Base-by-base conservation (phyloP, 768 basidiomycete genomes). In the Xerocomus spinulosus region DNA sequence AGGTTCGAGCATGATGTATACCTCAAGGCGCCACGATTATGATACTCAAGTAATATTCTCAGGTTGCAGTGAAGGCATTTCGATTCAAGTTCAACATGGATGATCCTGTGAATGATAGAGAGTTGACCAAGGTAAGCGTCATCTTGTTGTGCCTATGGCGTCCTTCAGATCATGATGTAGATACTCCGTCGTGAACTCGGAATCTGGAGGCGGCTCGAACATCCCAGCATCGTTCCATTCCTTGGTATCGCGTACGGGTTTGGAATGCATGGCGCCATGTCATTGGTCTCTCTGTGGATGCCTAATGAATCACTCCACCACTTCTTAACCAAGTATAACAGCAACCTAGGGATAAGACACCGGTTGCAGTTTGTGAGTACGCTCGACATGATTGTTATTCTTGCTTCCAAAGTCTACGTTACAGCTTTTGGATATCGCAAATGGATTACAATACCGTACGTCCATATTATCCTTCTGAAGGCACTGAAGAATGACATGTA, bases 271-370 rank as follows among this genome's bases (percentile, higher is more conserved):
- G 58, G 24, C 3, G 3, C 55, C 10, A 46, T 46, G 23, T 63
- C 66, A 2, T 51, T 68, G 56, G 65, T 68, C 9, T 65, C 61
- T 5, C 55, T 55, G 3, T 68, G 67, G 67, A 54, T 65, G 50
- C 57, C 61, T 2, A 64, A 66, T 29, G 62, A 53, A 17, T 56
- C 54, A 0, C 46, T 68, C 10, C 55, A 46, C 7, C 24, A 23
- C 1, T 60, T 66, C 39, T 40, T 67, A 13, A 20, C 8, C 2
- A 49, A 41, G 14, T n/a, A 46, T 5, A 29, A 53, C 2, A 6
- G 15, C 9, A 38, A 15, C 18, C 46, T 56, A 20, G 7, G 4
- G 5, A 12, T 42, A 5, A 13, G 1, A 1, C 48, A 46, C 3
- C 48, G 42, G 13, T 43, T 61, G 18, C 44, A 34, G 25, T 32